Conservation (phyloP, 202 grass and related monocot species). For the Schoenoplectus triqueter region DNA sequence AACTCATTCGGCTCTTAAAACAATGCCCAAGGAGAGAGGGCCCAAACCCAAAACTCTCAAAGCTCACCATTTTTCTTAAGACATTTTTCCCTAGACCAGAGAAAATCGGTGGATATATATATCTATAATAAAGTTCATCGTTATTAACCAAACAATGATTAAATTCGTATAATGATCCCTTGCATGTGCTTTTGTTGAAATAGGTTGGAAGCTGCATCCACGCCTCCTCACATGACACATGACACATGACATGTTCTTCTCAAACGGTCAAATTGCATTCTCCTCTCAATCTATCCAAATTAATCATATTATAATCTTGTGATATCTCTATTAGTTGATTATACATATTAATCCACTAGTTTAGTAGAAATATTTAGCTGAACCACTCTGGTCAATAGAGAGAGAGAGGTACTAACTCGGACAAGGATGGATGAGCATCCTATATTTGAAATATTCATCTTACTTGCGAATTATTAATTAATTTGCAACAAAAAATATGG, state of each 20-base stretch:
- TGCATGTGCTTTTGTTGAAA: slow-evolving; percentile 41
- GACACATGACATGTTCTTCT: slow-evolving; percentile 27
- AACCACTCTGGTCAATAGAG: neutral
- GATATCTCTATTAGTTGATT: neutral
- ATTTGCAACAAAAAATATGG: neutral
- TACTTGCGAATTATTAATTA: neutral
- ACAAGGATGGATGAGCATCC: neutral
- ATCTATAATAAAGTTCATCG: neutral
- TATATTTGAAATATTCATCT: neutral
- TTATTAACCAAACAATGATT: neutral
- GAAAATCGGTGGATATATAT: neutral
- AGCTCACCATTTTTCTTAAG: too few species aligned
- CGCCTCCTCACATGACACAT: slow-evolving; percentile 27
- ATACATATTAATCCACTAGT: neutral
- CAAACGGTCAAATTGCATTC: slow-evolving; percentile 36
- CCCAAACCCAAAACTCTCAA: too few species aligned
- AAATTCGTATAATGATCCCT: slow-evolving; percentile 10
- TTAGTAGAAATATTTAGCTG: neutral
- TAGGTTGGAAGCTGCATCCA: slow-evolving; percentile 31
- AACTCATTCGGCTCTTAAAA: too few species aligned
- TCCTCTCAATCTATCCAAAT: slow-evolving; percentile 6
- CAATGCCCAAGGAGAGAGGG: too few species aligned
- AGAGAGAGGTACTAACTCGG: neutral
- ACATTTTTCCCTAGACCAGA: neutral
- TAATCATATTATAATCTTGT: slow-evolving; percentile 5